Percentiles rank a stretch among this genome's conserved stretches.
Conservation (phyloP, 1,284 basidiomycete species). For the Pseudomicrostroma phylloplanum region DNA sequence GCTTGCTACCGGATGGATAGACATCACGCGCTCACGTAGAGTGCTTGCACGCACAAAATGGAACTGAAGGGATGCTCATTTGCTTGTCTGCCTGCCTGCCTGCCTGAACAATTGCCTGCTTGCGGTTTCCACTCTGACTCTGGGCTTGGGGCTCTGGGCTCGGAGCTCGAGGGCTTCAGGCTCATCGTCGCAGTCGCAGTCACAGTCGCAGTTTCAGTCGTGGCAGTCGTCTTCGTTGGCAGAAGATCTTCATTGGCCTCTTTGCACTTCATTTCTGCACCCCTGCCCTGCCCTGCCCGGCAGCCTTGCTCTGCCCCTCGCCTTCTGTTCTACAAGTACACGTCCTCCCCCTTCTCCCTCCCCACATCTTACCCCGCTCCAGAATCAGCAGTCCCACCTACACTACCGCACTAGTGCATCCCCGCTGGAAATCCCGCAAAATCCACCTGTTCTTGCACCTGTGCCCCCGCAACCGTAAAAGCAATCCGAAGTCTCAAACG, state of each 20-base stretch:
- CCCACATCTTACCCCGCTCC: neutral
- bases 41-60: no score
- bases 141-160: neutral
- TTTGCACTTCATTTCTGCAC: no score
- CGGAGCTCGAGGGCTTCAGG: neutral
- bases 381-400: neutral
- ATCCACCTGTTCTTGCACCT: conserved; percentile 85
- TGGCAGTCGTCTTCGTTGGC: neutral
- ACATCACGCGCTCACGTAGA: no score
- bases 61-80: no score
- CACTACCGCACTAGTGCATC: neutral
- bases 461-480: conserved; percentile 58
- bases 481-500: conserved; percentile 79
- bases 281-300: no score
- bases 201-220: neutral
- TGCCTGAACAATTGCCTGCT: neutral
- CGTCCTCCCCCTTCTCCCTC: neutral
- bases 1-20: no score
- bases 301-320: no score
- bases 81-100: neutral
- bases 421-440: conserved; percentile 56
- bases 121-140: neutral
- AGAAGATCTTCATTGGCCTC: no score
- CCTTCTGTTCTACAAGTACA: no score
- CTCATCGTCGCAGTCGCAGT: neutral